A percentile compares a stretch with the other conserved stretches of the same genome.
phyloP scores from a whole-genome alignment of 768 basidiomycete genomes.

The Leccinum barrowsii region DNA sequence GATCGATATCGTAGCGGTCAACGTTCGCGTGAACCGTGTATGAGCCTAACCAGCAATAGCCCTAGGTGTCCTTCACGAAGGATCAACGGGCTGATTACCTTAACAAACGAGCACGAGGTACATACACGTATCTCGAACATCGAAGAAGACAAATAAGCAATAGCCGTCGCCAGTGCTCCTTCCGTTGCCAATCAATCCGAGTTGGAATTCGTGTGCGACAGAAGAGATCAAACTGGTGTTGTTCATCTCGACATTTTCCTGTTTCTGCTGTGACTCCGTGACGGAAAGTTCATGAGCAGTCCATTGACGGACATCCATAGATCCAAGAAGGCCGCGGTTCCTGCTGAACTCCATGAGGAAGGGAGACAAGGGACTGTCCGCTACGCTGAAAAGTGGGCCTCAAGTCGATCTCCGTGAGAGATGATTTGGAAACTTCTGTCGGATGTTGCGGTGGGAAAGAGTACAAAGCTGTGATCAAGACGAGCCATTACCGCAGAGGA shows the following conservation, averaged over 20 bases:
- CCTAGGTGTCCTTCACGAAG: neutral
- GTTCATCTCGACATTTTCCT: too few relatives aligned
- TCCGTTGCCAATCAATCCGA: slow-evolving; percentile 25
- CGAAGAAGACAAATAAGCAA: slow-evolving; percentile 4
- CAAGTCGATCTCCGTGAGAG: slow-evolving; percentile 14
- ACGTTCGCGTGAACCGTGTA: neutral
- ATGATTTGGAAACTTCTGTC: slow-evolving; percentile 7
- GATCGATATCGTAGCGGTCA: too few relatives aligned
- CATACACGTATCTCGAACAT: neutral
- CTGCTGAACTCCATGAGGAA: slow-evolving; percentile 32
- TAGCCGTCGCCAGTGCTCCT: slow-evolving; percentile 15
- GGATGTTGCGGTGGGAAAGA: slow-evolving; percentile 18
- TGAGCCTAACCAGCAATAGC: neutral
- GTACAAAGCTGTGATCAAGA: slow-evolving; percentile 18
- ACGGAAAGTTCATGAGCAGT: neutral
- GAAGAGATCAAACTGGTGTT: slow-evolving; percentile 22
- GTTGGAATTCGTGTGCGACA: slow-evolving; percentile 23
- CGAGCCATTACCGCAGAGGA: slow-evolving; percentile 11
- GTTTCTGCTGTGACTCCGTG: too few relatives aligned
- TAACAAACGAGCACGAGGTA: slow-evolving; percentile 3
- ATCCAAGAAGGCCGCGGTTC: slow-evolving; percentile 2
- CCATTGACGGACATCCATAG: slow-evolving; percentile 27
- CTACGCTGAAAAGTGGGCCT: slow-evolving; percentile 2
- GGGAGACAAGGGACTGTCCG: slow-evolving; percentile 14
- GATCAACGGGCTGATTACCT: neutral